Conservation (phyloP, 306 rosid species). For the Lathyrus tuberosus region DNA sequence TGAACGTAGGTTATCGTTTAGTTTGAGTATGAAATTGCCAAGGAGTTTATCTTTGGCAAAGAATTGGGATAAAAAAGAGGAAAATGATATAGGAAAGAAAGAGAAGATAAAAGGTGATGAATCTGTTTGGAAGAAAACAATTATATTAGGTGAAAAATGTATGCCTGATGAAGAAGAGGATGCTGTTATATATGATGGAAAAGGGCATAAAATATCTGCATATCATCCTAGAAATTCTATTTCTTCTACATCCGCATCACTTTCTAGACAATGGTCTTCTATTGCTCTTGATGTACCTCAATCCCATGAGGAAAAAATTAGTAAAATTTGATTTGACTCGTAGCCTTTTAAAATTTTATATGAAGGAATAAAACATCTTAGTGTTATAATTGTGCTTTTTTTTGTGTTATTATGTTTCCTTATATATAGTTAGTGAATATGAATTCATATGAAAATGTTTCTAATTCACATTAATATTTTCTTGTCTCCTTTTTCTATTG, state of each 20-base stretch:
- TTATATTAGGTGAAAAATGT: conserved; percentile 82
- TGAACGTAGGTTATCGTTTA: conserved; percentile 45
- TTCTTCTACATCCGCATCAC: conserved; percentile 38
- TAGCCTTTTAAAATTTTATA: neutral
- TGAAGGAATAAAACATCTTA: neutral
- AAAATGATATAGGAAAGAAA: conserved; percentile 15
- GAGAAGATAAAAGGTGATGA: conserved; percentile 56
- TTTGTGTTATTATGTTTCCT: neutral
- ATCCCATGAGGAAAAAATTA: conserved; percentile 16
- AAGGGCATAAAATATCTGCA: conserved; percentile 71
- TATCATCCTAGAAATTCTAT: conserved; percentile 58
- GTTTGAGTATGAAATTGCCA: conserved; percentile 50
- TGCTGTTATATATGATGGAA: conserved; percentile 53
- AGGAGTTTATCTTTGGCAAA: conserved; percentile 59
- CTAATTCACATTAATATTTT: too few species aligned
- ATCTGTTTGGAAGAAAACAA: conserved; percentile 79
- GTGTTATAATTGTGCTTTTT: neutral
- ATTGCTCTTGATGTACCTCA: conserved; percentile 34
- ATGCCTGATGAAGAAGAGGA: conserved; percentile 62
- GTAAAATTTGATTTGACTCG: conserved; percentile 15
- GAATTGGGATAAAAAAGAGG: conserved; percentile 37
- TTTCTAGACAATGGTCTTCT: conserved; percentile 61
- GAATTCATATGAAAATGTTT: too few species aligned
- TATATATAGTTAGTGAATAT: neutral
- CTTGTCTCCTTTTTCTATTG: too few species aligned